These are phyloP conservation scores for Macrotyloma uniflorum DNA, from an alignment of 306 rosid genomes.

Conservation along the genomic window DNA sequence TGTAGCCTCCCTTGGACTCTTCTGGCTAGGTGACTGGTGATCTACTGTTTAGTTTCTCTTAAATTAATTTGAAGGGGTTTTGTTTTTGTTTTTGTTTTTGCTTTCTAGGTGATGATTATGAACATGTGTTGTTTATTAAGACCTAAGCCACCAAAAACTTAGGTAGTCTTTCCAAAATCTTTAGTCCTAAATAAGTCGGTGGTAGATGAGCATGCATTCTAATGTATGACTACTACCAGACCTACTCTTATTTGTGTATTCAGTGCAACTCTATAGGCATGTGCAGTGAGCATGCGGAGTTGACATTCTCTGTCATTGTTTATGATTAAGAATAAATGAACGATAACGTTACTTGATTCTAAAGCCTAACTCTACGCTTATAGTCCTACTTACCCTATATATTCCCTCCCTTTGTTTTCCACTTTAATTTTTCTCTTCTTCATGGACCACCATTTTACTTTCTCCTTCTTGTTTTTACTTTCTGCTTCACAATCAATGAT, in stretches of 20 bases:
- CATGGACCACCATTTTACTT: constrained; percentile 55
- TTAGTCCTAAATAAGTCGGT: constrained; percentile 44
- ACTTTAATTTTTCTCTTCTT: constrained; percentile 33
- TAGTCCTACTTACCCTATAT: constrained; percentile 59
- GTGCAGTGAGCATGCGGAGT: constrained; percentile 59
- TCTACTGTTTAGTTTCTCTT: constrained; percentile 21
- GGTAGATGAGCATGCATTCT: constrained; percentile 39
- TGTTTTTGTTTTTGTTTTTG: background rate
- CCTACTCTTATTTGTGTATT: constrained; percentile 38
- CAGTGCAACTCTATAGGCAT: constrained; percentile 53
- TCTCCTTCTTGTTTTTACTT: constrained; percentile 10
- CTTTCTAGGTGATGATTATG: constrained; percentile 17
- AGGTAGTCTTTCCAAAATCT: constrained; percentile 9
- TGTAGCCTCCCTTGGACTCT: constrained; percentile 42
- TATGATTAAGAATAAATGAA: constrained; percentile 55
- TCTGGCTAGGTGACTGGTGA: constrained; percentile 35
- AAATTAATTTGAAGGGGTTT: constrained; percentile 32
- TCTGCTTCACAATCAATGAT: constrained; percentile 14
- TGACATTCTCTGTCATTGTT: constrained; percentile 63
- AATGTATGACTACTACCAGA: constrained; percentile 42
- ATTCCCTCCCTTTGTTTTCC: constrained; percentile 51
- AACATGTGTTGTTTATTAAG: constrained; percentile 25
- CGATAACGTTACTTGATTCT: constrained; percentile 48
- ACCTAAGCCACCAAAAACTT: constrained; percentile 25
- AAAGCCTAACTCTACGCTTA: constrained; percentile 54